Conservation (phyloP, 805 yeast species). For the Starmerella etchellsii region DNA sequence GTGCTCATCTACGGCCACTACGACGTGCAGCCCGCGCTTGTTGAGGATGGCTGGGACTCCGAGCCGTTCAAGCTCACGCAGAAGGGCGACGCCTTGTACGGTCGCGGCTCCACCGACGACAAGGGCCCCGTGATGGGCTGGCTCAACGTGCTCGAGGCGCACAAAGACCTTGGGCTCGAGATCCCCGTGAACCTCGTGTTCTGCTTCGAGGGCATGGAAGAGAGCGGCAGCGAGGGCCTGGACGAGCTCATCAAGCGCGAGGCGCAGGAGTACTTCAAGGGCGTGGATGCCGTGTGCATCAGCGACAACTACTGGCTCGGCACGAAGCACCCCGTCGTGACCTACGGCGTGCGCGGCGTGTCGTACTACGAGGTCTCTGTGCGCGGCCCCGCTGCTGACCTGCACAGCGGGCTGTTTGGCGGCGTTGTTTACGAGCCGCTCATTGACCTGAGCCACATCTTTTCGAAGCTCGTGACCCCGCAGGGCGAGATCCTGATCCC, state of each 20-base stretch:
- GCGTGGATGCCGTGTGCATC: conserved; percentile 88
- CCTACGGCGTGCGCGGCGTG: conserved; percentile 95
- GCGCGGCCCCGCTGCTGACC: conserved; percentile 90
- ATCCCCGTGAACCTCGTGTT: conserved; percentile 85
- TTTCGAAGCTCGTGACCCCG: conserved; percentile 65
- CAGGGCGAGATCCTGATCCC: conserved; percentile 76
- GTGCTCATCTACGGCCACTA: conserved; percentile 91
- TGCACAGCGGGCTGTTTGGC: conserved; percentile 95
- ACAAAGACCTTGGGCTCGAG: conserved; percentile 67
- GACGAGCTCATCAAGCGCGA: conserved; percentile 72
- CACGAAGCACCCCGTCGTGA: conserved; percentile 88
- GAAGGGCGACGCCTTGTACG: conserved; percentile 56
- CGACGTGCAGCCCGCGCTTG: conserved; percentile 92
- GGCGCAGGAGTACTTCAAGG: conserved; percentile 67
- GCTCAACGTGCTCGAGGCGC: conserved; percentile 89
- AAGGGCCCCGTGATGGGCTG: conserved; percentile 98
- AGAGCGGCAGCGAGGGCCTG: conserved; percentile 86
- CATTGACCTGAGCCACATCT: conserved; percentile 74
- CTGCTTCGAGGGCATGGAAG: conserved; percentile 99
- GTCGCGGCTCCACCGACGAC: conserved; percentile 95
- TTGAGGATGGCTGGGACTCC: conserved; percentile 89
- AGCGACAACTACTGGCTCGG: conserved; percentile 98
- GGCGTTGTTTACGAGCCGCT: conserved; percentile 96
- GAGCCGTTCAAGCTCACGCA: conserved; percentile 72
- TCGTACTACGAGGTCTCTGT: conserved; percentile 76